A percentile compares a stretch with the other conserved stretches of the same genome.
These are phyloP conservation scores for Dicorynia guianensis DNA, from an alignment of 306 rosid species.

Conservation along the genomic window DNA sequence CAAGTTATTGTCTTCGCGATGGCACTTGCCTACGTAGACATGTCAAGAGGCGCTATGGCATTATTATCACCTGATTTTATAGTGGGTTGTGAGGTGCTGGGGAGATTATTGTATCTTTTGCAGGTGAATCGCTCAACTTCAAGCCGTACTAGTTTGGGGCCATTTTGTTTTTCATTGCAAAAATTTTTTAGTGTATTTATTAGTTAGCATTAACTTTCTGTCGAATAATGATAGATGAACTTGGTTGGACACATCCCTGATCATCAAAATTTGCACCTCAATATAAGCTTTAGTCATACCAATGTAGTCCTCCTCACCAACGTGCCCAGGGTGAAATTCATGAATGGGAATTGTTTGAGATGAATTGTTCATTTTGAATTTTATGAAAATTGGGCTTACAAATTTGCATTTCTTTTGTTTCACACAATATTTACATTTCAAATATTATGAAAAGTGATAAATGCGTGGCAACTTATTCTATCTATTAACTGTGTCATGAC, in stretches of 20 bases:
- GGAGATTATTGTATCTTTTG: slow-evolving; percentile 93
- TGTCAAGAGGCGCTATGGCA: slow-evolving; percentile 94
- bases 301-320: background rate
- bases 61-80: slow-evolving; percentile 80
- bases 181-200: background rate
- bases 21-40: slow-evolving; percentile 88
- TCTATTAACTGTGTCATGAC: background rate
- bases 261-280: slow-evolving; percentile 1
- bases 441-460: slow-evolving; percentile 16
- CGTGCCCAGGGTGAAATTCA: slow-evolving; percentile 17
- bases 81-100: slow-evolving; percentile 85
- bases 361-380: slow-evolving; percentile 22
- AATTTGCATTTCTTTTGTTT: too few relatives aligned
- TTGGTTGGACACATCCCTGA: background rate
- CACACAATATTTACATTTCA: background rate
- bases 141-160: background rate
- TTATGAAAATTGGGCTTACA: slow-evolving; percentile 1
- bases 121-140: slow-evolving; percentile 59
- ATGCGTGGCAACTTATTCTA: slow-evolving; percentile 2
- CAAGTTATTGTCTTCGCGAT: slow-evolving; percentile 89
- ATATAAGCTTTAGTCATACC: slow-evolving; percentile 1
- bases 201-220: background rate
- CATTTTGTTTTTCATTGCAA: background rate
- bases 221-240: background rate
- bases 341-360: slow-evolving; percentile 1